Evolutionary conservation across 2,329 filamentous ascomycete genomes (phyloP), one percentile per base, ranked within the genome.

Genomic region (Penicillium sp.): DNA sequence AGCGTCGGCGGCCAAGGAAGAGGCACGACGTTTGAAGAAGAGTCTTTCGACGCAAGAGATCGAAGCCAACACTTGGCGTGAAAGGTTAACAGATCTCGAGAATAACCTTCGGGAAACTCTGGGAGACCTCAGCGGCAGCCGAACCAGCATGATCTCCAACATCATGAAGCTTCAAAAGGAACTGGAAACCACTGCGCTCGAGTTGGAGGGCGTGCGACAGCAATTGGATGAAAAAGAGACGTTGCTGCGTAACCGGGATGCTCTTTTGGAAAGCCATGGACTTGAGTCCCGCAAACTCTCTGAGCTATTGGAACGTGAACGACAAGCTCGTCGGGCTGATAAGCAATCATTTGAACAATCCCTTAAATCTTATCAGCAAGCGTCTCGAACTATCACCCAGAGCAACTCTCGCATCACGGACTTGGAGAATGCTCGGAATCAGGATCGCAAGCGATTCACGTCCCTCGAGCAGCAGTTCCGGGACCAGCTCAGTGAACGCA

Each of bases 261-360:
- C 86, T 2, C 80, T 97, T 4, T 84, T 99, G 8, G 94, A 99
- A 72, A 90, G 87, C 21, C 90, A 94, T 65, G 90, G 88, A 2
- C 82, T 97, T 18, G 94, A 99, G 70, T 88, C 86, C 47, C 85
- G 90, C 53, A 91, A 91, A 63, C 78, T 97, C 9, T 86, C 86
- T 1, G 93, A 97, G 59, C 80, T 96, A 46, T 85, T 97, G 12
- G 93, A 97, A 44, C 95, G 95, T 64, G 94, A 99, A 74, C 86
- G 91, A 12, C 84, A 90, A 59, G 84, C 84, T 18, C 91, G 95
- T 62, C 88, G 91, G 57, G 89, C 90, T 64, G 94, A 96, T 52
- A 91, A 91, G 68, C 84, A 90, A 55, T 86, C 92, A 52, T 95
- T 90, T 62, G 94, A 99, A 64, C 90, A 89, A 30, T 88, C 90